phyloP scores from a whole-genome alignment of 2,329 filamentous ascomycete genomes.

The Neophaeococcomyces aloes region DNA sequence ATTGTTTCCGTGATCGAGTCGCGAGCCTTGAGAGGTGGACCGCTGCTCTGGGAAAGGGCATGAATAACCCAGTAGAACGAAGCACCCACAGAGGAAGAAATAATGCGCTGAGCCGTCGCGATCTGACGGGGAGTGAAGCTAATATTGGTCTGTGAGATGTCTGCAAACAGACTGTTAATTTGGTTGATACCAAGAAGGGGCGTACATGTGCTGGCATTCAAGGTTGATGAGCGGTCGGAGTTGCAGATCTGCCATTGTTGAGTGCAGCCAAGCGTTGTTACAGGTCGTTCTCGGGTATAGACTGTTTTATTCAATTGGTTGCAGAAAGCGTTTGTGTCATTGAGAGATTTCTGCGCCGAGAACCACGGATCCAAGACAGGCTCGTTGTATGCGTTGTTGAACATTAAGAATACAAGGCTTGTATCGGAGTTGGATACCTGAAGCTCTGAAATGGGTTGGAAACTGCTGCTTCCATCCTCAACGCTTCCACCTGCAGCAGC shows the following conservation, averaged over 20 bases:
- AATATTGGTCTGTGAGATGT: background rate
- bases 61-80: slow-evolving; percentile 7
- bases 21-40: slow-evolving; percentile 4
- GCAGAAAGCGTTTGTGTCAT: slow-evolving; percentile 5
- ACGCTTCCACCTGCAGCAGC: slow-evolving; percentile 2
- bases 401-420: slow-evolving; percentile 3
- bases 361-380: slow-evolving; percentile 12
- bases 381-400: slow-evolving; percentile 5
- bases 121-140: background rate
- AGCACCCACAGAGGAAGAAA: slow-evolving; percentile 1
- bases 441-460: slow-evolving; percentile 4
- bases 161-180: background rate
- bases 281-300: slow-evolving; percentile 4
- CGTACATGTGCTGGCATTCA: background rate
- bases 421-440: background rate
- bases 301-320: slow-evolving; percentile 1
- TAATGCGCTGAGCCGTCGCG: background rate
- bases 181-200: background rate
- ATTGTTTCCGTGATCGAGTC: background rate
- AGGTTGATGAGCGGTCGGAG: background rate
- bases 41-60: slow-evolving; percentile 3
- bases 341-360: background rate
- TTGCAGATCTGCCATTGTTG: slow-evolving; percentile 10
- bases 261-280: slow-evolving; percentile 7
- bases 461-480: background rate